A percentile compares a stretch with the other conserved stretches of the same genome.
phyloP scores from a whole-genome alignment of 495 filamentous ascomycete species.

The Penicillium longicatenatum region DNA sequence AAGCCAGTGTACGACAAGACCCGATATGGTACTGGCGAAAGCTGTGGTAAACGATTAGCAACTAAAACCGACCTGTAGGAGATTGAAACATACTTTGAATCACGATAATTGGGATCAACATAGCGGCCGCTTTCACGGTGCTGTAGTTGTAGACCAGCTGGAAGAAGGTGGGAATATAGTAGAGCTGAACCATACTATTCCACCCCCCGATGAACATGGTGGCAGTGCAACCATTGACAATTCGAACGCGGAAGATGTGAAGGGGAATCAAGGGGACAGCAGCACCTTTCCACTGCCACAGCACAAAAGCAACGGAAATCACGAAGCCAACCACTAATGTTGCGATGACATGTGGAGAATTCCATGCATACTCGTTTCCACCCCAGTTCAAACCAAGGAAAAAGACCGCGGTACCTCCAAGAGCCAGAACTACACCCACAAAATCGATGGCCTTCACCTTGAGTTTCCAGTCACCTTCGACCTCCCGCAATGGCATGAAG shows the following conservation, averaged over 20 bases:
- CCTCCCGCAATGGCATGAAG: constrained; percentile 52
- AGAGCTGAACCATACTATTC: constrained; percentile 56
- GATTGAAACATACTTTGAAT: constrained; percentile 43
- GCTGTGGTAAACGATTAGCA: constrained; percentile 48
- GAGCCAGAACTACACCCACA: constrained; percentile 37
- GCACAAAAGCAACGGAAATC: constrained; percentile 45
- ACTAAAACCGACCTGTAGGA: constrained; percentile 35
- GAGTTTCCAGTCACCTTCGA: constrained; percentile 50
- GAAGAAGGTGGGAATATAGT: constrained; percentile 59
- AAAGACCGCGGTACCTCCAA: constrained; percentile 49
- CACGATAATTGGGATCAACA: constrained; percentile 55
- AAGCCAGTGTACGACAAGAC: constrained; percentile 52
- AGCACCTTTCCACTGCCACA: constrained; percentile 52
- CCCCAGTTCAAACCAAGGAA: constrained; percentile 54
- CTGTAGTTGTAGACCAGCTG: constrained; percentile 56
- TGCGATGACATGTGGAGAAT: constrained; percentile 48
- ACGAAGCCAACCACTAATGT: constrained; percentile 49
- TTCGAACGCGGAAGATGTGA: constrained; percentile 51
- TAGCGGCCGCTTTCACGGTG: constrained; percentile 50
- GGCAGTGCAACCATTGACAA: constrained; percentile 53
- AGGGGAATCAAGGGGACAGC: constrained; percentile 36
- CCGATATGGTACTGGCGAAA: constrained; percentile 51
- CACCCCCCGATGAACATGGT: constrained; percentile 60
- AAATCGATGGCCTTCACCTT: constrained; percentile 55
- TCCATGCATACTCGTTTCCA: constrained; percentile 53